A percentile compares a stretch with the other conserved stretches of the same genome.
These are phyloP conservation scores for Mucor sp. DNA, from an alignment of 371 early-diverging fungal genomes.

Conservation along the genomic window DNA sequence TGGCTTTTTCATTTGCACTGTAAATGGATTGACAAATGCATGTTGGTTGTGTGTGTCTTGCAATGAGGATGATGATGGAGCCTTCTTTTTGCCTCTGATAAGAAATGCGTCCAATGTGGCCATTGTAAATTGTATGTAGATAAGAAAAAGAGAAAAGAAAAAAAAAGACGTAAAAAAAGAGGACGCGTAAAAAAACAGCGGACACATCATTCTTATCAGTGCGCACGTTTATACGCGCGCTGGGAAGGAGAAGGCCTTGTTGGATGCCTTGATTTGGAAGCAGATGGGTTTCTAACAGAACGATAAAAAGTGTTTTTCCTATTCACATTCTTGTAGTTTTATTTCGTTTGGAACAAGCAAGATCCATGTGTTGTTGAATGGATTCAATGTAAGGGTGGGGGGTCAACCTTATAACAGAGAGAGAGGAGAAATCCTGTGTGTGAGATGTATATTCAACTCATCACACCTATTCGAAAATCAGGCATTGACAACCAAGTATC, in stretches of 20 bases:
- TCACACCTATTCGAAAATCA: too few relatives aligned
- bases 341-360: too few relatives aligned
- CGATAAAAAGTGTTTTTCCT: too few relatives aligned
- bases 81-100: slow-evolving; percentile 1
- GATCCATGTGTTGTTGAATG: too few relatives aligned
- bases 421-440: too few relatives aligned
- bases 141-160: neutral
- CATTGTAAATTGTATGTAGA: neutral
- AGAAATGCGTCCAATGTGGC: slow-evolving; percentile 9
- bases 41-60: neutral
- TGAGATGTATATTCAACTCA: too few relatives aligned
- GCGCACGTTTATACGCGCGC: neutral
- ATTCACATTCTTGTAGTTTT: too few relatives aligned
- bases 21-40: neutral
- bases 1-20: neutral
- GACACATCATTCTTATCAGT: neutral
- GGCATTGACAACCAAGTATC: too few relatives aligned
- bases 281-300: too few relatives aligned
- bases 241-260: too few relatives aligned
- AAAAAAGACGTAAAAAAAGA: neutral
- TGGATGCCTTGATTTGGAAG: neutral
- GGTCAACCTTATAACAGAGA: too few relatives aligned
- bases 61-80: neutral
- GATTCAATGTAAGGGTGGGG: too few relatives aligned
- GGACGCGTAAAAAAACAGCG: neutral